Percentiles rank a stretch among this genome's conserved stretches.
These are phyloP conservation scores for Pseudisothecium myosuroides DNA, from an alignment of 225 moss, liverwort and hornwort species.

Conservation along the genomic window DNA sequence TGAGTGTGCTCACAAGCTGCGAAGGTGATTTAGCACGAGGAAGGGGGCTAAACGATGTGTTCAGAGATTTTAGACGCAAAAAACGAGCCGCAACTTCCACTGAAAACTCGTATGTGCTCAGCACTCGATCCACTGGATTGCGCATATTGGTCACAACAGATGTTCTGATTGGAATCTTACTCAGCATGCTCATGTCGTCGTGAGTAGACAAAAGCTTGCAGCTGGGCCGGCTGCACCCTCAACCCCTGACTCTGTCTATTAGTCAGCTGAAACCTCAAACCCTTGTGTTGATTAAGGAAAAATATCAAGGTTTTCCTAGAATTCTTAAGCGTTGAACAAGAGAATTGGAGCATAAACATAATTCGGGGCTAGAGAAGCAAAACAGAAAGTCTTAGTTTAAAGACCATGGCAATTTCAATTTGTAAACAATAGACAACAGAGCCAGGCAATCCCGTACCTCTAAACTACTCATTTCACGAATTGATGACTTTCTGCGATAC, in stretches of 20 bases:
- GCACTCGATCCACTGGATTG: conserved; percentile 48
- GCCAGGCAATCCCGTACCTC: not conserved
- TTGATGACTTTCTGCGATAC: not conserved
- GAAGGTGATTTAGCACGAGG: conserved; percentile 27
- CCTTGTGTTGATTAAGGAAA: not conserved
- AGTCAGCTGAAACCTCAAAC: conserved; percentile 8
- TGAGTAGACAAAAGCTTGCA: conserved; percentile 55
- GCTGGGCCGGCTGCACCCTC: conserved; percentile 51
- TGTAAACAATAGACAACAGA: not conserved
- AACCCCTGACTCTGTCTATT: conserved; percentile 29
- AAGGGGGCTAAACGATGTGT: conserved; percentile 4
- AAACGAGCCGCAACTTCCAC: conserved; percentile 57
- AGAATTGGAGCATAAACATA: not conserved
- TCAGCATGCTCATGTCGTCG: conserved; percentile 48
- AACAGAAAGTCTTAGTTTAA: not conserved
- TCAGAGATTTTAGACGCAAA: conserved; percentile 21
- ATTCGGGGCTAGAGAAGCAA: not conserved
- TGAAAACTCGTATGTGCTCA: conserved; percentile 60
- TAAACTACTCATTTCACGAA: not conserved
- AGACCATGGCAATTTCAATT: not conserved
- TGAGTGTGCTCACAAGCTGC: conserved; percentile 51
- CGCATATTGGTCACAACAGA: conserved; percentile 50
- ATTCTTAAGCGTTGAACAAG: not conserved
- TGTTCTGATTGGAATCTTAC: conserved; percentile 28
- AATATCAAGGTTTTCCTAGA: not conserved